phyloP scores from a whole-genome alignment of 495 filamentous ascomycete genomes.

The Aspergillus cavernicola region DNA sequence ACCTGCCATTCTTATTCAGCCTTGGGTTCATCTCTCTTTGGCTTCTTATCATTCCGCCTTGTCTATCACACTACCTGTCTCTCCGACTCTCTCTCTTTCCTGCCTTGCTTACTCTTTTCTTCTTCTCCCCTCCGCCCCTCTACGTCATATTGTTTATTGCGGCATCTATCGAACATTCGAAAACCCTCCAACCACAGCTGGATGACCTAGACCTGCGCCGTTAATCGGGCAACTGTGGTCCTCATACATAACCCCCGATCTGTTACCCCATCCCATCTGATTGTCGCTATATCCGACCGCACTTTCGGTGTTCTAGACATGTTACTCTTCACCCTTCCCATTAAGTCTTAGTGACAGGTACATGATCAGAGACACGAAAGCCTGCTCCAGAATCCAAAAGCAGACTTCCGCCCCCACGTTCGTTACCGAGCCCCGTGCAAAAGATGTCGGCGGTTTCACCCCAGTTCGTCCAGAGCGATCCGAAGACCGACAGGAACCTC shows the following conservation, averaged over 20 bases:
- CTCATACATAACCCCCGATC: not conserved
- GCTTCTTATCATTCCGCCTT: not conserved
- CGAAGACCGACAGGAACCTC: slow-evolving; percentile 16
- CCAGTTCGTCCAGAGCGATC: slow-evolving; percentile 22
- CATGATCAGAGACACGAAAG: not conserved
- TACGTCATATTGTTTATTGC: slow-evolving; percentile 9
- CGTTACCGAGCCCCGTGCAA: not conserved
- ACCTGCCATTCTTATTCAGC: slow-evolving; percentile 3
- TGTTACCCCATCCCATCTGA: not conserved
- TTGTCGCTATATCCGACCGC: not conserved
- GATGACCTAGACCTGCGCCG: not conserved
- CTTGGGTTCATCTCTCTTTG: slow-evolving; percentile 2
- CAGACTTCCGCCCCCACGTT: not conserved
- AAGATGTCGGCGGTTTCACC: slow-evolving; percentile 28
- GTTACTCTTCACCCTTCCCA: slow-evolving; percentile 1
- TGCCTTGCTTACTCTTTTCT: slow-evolving; percentile 9
- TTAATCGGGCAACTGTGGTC: slow-evolving; percentile 2
- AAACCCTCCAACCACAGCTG: not conserved
- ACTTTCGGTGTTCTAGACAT: slow-evolving; percentile 13
- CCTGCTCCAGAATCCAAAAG: not conserved
- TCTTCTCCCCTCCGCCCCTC: too few species aligned
- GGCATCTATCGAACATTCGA: not conserved
- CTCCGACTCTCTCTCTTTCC: not conserved
- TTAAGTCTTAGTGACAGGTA: not conserved
- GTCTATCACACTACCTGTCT: not conserved